These are phyloP conservation scores for Nemania bipapillata DNA, from an alignment of 2,329 filamentous ascomycete species.

Conservation along the genomic window DNA sequence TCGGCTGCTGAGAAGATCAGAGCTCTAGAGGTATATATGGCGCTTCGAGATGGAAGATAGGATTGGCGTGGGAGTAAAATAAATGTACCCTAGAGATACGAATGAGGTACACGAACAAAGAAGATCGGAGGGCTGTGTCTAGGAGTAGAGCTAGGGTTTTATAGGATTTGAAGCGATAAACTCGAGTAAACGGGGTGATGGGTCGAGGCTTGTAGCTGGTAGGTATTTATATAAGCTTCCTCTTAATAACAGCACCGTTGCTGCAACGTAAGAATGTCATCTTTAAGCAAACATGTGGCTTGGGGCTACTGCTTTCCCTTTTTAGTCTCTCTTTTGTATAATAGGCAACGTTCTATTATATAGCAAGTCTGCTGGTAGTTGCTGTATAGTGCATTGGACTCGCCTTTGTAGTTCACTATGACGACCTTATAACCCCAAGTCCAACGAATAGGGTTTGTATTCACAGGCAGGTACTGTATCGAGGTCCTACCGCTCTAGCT, in stretches of 20 bases:
- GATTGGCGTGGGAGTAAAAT: slow-evolving; percentile 7
- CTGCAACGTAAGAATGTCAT: slow-evolving; percentile 1
- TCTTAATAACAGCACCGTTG: neutral
- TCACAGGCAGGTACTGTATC: neutral
- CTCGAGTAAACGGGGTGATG: neutral
- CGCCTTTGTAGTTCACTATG: neutral
- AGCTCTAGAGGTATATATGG: neutral
- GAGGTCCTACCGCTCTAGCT: neutral
- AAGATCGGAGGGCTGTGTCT: neutral
- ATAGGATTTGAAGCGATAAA: slow-evolving; percentile 12
- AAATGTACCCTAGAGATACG: slow-evolving; percentile 12
- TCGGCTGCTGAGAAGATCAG: neutral
- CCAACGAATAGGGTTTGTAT: neutral
- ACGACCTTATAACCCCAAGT: neutral
- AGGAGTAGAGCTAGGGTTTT: neutral
- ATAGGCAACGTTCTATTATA: neutral
- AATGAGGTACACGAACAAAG: neutral
- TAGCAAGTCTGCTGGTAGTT: slow-evolving; percentile 1
- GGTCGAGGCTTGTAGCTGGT: neutral
- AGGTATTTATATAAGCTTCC: neutral
- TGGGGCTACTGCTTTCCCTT: slow-evolving; percentile 5
- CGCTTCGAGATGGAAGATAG: neutral
- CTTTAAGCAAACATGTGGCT: neutral
- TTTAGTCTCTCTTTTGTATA: neutral
- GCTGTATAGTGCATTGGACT: slow-evolving; percentile 10